Percentiles rank a stretch among this genome's conserved stretches.
These are phyloP conservation scores for Microbotryum lychnidis-dioicae DNA, from an alignment of 1,284 basidiomycete species.

Conservation along the genomic window DNA sequence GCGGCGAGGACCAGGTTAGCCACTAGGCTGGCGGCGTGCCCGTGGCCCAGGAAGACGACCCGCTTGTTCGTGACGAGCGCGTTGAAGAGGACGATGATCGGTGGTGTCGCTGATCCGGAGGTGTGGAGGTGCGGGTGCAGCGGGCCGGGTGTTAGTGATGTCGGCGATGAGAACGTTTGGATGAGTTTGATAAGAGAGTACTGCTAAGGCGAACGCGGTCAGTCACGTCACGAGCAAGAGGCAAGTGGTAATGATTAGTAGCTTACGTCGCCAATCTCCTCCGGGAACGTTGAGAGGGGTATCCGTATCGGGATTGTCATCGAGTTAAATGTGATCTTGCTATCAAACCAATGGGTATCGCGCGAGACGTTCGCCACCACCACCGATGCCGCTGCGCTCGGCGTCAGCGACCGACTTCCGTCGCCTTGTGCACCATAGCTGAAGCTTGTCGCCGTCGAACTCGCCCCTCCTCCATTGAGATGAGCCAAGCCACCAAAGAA, in stretches of 20 bases:
- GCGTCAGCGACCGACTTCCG: too few species aligned
- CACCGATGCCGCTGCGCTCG: too few species aligned
- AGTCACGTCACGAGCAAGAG: conserved; percentile 17
- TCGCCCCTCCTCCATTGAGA: too few species aligned
- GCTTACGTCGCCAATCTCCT: conserved; percentile 91
- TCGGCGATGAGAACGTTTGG: conserved; percentile 69
- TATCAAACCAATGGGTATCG: conserved; percentile 90
- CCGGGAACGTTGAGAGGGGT: conserved; percentile 72
- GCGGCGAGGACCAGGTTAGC: conserved; percentile 85
- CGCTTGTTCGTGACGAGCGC: conserved; percentile 87
- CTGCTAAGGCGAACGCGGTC: conserved; percentile 42
- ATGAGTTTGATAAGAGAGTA: conserved; percentile 88
- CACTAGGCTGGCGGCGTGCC: conserved; percentile 65
- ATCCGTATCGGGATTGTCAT: conserved; percentile 62
- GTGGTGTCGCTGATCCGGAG: conserved; percentile 79
- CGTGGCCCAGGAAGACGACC: conserved; percentile 83
- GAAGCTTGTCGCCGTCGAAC: too few species aligned
- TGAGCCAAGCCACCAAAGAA: too few species aligned
- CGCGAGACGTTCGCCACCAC: neutral
- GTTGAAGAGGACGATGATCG: conserved; percentile 89
- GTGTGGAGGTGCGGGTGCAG: conserved; percentile 86
- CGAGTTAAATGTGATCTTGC: conserved; percentile 65
- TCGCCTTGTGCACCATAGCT: too few species aligned
- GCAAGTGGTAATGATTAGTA: conserved; percentile 3
- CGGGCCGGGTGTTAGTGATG: conserved; percentile 56